Conservation (phyloP, 108 stramenopile genomes). For the Seminavis robusta region DNA sequence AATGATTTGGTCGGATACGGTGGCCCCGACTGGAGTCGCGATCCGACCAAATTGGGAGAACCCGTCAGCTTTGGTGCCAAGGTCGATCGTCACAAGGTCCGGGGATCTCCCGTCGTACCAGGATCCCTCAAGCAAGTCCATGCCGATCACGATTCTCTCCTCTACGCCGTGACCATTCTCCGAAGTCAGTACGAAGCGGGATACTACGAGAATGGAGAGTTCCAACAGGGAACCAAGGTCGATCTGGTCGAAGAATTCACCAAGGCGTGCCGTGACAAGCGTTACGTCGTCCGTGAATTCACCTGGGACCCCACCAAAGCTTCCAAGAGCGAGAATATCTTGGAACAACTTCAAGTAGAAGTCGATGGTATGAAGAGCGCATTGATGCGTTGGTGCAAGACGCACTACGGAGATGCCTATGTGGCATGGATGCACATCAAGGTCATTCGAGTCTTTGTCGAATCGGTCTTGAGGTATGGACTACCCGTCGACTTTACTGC, state of each 20-base stretch:
- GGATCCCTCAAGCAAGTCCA: constrained; percentile 74
- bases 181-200: constrained; percentile 91
- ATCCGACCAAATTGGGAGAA: constrained; percentile 63
- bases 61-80: constrained; percentile 64
- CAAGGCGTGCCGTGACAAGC: constrained; percentile 85
- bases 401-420: constrained; percentile 96
- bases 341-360: constrained; percentile 83
- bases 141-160: constrained; percentile 72
- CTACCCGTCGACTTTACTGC: constrained; percentile 93
- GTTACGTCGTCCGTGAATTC: constrained; percentile 89
- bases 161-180: constrained; percentile 91
- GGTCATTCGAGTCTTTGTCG: constrained; percentile 95
- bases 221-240: constrained; percentile 75
- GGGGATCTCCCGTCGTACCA: constrained; percentile 93
- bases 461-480: constrained; percentile 95
- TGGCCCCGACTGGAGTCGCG: constrained; percentile 84
- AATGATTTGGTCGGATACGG: constrained; percentile 83
- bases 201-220: constrained; percentile 87
- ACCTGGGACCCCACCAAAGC: constrained; percentile 76
- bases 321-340: constrained; percentile 70
- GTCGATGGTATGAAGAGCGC: constrained; percentile 86
- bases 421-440: constrained; percentile 98
- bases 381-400: constrained; percentile 95
- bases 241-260: constrained; percentile 88
- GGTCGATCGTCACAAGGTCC: constrained; percentile 73